Evolutionary conservation across 805 yeast genomes (phyloP), one percentile per base, ranked within the genome.

Genomic region (Jamesozyma gamospora): DNA sequence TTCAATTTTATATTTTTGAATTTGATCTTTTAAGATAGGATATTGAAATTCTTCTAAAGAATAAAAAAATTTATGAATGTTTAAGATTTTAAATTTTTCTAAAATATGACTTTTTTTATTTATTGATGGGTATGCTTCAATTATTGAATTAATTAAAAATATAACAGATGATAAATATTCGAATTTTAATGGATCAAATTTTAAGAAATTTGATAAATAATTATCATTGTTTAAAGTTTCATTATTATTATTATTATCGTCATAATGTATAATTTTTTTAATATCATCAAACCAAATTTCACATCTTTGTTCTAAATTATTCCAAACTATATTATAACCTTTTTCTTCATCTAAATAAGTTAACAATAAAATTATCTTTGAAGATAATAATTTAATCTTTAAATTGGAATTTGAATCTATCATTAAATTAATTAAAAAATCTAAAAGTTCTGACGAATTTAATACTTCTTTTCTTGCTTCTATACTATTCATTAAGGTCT

Each of bases 151-250:
- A 27, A 86, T 65, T 32, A 90, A 67, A 30, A 83, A 71, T 66
- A 86, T 65, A 0, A 94, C 77, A 3, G 83, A 69, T 36, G 80
- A 62, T 13, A 82, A 71, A 57, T 83, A 88, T 41, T 87, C 95
- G 15, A 16, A 15, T 6, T 40, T 25, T 4, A 47, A 16, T 37
- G 47, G 46, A n/a, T 51, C 51, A 5, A 51, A 41, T 32, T 46
- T 48, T 4, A 47, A 38, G 14, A 50, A 41, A 25, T 36, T 41
- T 4, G 42, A 35, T 16, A 40, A 40, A 1, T 35, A 32, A 16
- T 36, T 32, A 11, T 32, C 14, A 21, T 26, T 16, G 8, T 28
- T 39, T 15, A 27, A 4, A 3, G 27, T 12, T 1, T 36, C 16
- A 6, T 39, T 37, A 4, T 43, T 34, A 24, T 38, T 36, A 6